phyloP scores from a whole-genome alignment of 1,284 basidiomycete genomes.

The Fomitopsis betulina region DNA sequence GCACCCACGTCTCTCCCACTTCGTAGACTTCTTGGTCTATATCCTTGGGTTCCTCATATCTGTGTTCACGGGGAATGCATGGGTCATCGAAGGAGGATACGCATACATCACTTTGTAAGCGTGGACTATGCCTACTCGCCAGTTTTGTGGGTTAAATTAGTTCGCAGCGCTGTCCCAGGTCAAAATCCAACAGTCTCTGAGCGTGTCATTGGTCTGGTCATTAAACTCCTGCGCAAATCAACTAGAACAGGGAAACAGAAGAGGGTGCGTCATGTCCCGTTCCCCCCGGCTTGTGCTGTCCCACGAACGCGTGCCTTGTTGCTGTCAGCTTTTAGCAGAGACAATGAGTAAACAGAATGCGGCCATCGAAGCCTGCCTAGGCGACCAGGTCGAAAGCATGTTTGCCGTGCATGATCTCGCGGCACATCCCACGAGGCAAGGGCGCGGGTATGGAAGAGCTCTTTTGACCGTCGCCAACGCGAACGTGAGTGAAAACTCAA shows the following conservation, averaged over 20 bases:
- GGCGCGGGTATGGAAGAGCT: slow-evolving; percentile 1
- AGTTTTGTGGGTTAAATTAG: neutral
- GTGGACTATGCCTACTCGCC: no score
- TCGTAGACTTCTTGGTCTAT: no score
- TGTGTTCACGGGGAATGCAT: no score
- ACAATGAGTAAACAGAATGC: neutral
- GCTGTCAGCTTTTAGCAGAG: neutral
- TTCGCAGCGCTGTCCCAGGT: neutral
- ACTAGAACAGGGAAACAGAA: neutral
- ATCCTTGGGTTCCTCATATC: no score
- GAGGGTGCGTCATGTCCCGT: neutral
- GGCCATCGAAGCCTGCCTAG: neutral
- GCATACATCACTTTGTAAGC: no score
- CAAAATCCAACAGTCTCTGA: neutral
- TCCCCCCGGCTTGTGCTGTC: neutral
- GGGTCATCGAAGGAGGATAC: no score
- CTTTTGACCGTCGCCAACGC: neutral
- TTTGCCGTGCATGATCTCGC: neutral
- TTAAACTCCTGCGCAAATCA: neutral
- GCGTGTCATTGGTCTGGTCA: neutral
- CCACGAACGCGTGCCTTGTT: neutral
- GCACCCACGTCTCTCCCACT: no score
- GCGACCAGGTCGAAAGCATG: neutral
- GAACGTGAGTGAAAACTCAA: neutral
- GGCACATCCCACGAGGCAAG: neutral